A percentile compares a stretch with the other conserved stretches of the same genome.
Conservation (phyloP, 2,329 filamentous ascomycete species). For the Metarhizium robertsii region DNA sequence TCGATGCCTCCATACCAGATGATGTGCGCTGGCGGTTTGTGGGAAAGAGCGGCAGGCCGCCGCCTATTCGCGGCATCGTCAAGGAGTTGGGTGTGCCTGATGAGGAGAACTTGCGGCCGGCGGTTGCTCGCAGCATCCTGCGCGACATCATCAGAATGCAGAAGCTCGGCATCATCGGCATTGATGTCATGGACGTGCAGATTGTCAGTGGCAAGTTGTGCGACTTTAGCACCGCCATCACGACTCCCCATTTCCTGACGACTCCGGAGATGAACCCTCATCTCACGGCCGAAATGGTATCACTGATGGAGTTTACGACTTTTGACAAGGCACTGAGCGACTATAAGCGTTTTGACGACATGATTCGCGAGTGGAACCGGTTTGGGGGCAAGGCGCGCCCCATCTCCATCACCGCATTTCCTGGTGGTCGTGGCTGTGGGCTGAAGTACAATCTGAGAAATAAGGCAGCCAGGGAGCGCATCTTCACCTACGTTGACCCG, state of each 20-base stretch:
- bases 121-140: not conserved
- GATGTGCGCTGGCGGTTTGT: not conserved
- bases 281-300: not conserved
- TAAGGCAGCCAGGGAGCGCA: not conserved
- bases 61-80: slow-evolving; percentile 14
- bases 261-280: not conserved
- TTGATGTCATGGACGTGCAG: not conserved
- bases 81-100: slow-evolving; percentile 10
- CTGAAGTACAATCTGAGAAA: not conserved
- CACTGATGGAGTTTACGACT: not conserved
- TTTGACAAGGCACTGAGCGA: not conserved
- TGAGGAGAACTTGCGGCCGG: not conserved
- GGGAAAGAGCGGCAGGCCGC: slow-evolving; percentile 6
- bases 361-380: not conserved
- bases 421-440: not conserved
- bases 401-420: not conserved
- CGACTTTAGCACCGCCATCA: not conserved
- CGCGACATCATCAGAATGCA: not conserved
- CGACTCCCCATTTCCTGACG: not conserved
- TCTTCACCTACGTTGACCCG: not conserved
- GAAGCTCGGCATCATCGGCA: not conserved
- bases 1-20: not conserved
- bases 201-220: not conserved
- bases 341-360: not conserved
- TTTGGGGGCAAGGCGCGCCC: not conserved